phyloP scores from a whole-genome alignment of 352 stramenopile species.

The Pythium sp. region DNA sequence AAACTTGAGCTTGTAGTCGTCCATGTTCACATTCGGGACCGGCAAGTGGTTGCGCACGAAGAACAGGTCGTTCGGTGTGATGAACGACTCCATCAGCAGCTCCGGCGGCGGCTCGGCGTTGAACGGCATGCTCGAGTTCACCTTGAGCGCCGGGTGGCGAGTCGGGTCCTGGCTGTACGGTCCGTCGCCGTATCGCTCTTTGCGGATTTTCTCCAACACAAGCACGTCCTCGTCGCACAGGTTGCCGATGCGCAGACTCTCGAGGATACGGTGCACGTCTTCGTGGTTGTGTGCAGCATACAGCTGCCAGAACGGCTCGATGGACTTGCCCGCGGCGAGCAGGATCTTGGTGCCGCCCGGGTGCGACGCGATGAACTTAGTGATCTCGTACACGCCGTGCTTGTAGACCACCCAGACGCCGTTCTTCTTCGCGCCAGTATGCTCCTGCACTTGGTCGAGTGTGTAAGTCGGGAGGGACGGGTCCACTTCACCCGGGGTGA shows the following conservation, averaged over 20 bases:
- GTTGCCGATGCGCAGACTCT: slow-evolving; percentile 90
- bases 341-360: slow-evolving; percentile 91
- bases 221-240: slow-evolving; percentile 83
- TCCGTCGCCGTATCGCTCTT: slow-evolving; percentile 85
- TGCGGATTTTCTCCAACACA: slow-evolving; percentile 79
- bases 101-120: slow-evolving; percentile 93
- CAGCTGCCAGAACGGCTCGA: slow-evolving; percentile 95
- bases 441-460: slow-evolving; percentile 67
- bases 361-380: slow-evolving; percentile 93
- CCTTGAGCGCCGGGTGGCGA: slow-evolving; percentile 83
- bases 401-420: slow-evolving; percentile 93
- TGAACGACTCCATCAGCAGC: slow-evolving; percentile 92
- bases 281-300: slow-evolving; percentile 95
- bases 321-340: slow-evolving; percentile 80
- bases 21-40: slow-evolving; percentile 85
- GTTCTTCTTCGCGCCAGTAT: slow-evolving; percentile 65
- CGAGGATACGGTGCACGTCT: slow-evolving; percentile 90
- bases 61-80: slow-evolving; percentile 96
- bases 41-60: slow-evolving; percentile 98
- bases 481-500: slow-evolving; percentile 32
- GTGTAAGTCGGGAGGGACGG: slow-evolving; percentile 57
- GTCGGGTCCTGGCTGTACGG: slow-evolving; percentile 93
- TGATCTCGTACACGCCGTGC: slow-evolving; percentile 96
- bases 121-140: slow-evolving; percentile 94
- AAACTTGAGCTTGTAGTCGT: slow-evolving; percentile 70